Evolutionary conservation across 192 early-diverging fungal genomes (phyloP).

Genomic region (Rhizophagus clarus): DNA sequence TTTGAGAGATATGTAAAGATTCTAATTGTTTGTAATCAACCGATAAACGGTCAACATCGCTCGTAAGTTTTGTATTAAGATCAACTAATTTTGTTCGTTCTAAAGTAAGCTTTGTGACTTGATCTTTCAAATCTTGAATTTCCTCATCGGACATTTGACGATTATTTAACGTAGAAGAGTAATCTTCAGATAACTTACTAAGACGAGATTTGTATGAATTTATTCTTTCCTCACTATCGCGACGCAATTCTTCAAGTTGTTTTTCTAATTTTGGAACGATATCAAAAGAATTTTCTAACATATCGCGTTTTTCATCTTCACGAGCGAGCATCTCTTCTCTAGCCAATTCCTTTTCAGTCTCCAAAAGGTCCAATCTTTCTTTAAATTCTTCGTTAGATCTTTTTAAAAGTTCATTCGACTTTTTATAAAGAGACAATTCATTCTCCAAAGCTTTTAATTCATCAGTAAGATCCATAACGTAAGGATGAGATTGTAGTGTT

Average conservation of each 20-base stretch:
- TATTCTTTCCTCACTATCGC: neutral
- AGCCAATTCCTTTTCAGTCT: neutral
- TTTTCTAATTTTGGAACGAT: neutral
- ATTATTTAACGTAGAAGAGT: neutral
- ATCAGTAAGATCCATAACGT: neutral
- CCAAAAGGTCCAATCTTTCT: neutral
- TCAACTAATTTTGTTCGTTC: neutral
- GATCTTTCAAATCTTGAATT: neutral
- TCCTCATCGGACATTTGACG: slow-evolving; percentile 2
- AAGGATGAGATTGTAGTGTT: neutral
- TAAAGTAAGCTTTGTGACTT: neutral
- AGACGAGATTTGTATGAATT: neutral
- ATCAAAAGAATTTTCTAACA: neutral
- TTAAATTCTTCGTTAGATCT: neutral
- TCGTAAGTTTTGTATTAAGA: neutral
- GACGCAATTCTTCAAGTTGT: neutral
- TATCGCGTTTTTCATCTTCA: neutral
- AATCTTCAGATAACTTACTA: neutral
- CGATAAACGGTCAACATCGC: neutral
- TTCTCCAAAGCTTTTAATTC: neutral
- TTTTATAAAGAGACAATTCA: neutral
- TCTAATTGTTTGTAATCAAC: slow-evolving; percentile 7
- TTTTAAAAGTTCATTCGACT: neutral
- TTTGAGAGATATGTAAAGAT: neutral
- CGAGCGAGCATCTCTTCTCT: neutral